Base-by-base conservation (phyloP, 768 basidiomycete genomes). In the Cantharellus cinnabarinus region DNA sequence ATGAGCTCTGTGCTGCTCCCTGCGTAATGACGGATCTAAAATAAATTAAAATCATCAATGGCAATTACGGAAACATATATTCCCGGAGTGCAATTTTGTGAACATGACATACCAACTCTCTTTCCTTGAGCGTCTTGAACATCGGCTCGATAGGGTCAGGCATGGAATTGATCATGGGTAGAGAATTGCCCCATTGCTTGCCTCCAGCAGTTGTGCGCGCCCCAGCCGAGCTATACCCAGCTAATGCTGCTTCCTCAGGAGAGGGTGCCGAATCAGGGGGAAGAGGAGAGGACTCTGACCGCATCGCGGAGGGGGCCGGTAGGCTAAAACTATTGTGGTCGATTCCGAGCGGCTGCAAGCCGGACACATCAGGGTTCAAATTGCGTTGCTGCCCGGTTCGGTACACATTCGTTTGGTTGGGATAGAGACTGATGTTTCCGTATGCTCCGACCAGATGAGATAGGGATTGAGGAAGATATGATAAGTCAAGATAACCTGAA, bases 1-100 rank as follows among this genome's bases (percentile, higher is more conserved):
- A 74, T 72, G 59, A 74, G 68, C 64, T 72, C 72, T 60, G 75
- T 71, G 50, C 72, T 71, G 67, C 70, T 73, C 68, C 74, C 70
- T 66, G 71, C 75, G 69, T 70, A 75, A 70, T 68, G 67, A 64
- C 63, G 66, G 66, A 73, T 71, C 69, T 69, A 48, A 1, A 10
- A 10, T 10, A 72, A 65, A 59, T 65, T 65, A 65, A 66, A 65
- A 64, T 63, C 66, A 68, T 66, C 64, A 68, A 65, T 62, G 64
- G 64, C 68, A 66, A 74, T 71, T 29, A 29, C 20, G 20, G 20
- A 1, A 29, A 29, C 20, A 29, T 29, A 29, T 29, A 29, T 29
- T 29, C 20, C 20, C 20, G 20, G 20, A 29, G 20, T 29, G 20
- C 20, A 29, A 29, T 29, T 29, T 29, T 29, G 20, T 29, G 20